Evolutionary conservation across 441 rosid genomes (phyloP).

Genomic region (Viola pubescens): DNA sequence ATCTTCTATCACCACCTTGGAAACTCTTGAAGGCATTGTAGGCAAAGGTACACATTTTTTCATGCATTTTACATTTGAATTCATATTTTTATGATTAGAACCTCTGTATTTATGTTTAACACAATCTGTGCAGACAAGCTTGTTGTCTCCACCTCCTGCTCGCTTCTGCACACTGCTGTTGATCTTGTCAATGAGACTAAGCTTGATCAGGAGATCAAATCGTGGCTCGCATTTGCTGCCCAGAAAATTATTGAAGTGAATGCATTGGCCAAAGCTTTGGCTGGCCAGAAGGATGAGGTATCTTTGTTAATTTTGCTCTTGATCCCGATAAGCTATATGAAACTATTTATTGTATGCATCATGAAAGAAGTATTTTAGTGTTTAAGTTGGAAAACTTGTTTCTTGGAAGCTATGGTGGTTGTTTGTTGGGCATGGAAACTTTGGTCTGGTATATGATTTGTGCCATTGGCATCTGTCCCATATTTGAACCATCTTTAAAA

Average conservation of each 20-base stretch:
- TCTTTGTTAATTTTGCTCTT: not conserved
- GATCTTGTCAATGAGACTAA: constrained; percentile 85
- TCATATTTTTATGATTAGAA: not conserved
- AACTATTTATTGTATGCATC: too few species aligned
- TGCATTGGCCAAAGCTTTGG: constrained; percentile 81
- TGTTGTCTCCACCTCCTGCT: constrained; percentile 93
- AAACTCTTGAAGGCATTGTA: constrained; percentile 57
- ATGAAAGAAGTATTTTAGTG: too few species aligned
- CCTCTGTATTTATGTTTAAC: constrained; percentile 4
- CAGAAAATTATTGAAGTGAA: constrained; percentile 91
- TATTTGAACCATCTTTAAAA: not conserved
- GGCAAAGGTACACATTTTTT: constrained; percentile 60
- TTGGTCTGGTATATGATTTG: not conserved
- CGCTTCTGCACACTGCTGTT: constrained; percentile 94
- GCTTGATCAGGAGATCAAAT: constrained; percentile 74
- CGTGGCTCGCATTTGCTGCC: constrained; percentile 97
- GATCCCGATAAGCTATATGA: not conserved
- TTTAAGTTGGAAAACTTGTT: too few species aligned
- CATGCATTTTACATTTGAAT: constrained; percentile 1
- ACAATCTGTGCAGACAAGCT: constrained; percentile 55
- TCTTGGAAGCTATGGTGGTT: not conserved
- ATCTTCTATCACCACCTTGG: constrained; percentile 49
- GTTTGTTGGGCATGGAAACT: not conserved
- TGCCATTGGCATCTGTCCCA: not conserved
- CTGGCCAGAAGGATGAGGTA: constrained; percentile 78